A percentile compares a stretch with the other conserved stretches of the same genome.
These are phyloP conservation scores for Heritiera littoralis DNA, from an alignment of 345 rosid genomes.

Conservation along the genomic window DNA sequence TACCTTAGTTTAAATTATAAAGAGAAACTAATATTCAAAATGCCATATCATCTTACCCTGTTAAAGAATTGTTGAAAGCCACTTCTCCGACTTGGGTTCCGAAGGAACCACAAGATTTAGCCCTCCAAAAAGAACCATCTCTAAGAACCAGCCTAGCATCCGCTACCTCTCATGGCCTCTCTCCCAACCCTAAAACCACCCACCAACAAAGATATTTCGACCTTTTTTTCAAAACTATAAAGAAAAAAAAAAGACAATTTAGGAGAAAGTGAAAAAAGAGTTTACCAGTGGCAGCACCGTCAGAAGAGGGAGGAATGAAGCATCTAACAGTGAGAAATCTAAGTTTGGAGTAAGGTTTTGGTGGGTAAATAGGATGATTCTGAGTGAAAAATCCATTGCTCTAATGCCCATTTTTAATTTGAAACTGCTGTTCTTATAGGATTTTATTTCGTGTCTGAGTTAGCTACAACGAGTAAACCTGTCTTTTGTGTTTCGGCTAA, in stretches of 20 bases:
- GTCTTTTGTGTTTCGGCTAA: too few species aligned
- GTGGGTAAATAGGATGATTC: not conserved
- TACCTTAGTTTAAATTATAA: not conserved
- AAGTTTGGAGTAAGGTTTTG: slow-evolving; percentile 26
- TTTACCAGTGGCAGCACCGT: slow-evolving; percentile 53
- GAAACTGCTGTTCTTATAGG: too few species aligned
- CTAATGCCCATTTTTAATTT: not conserved
- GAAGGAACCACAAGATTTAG: slow-evolving; percentile 91
- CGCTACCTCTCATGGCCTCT: slow-evolving; percentile 81
- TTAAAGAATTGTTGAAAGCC: slow-evolving; percentile 91
- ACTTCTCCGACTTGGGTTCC: slow-evolving; percentile 96
- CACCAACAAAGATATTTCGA: not conserved
- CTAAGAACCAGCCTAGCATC: slow-evolving; percentile 88
- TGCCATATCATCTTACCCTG: slow-evolving; percentile 50
- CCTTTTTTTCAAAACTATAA: not conserved
- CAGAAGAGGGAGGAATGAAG: slow-evolving; percentile 44
- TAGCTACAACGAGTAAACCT: too few species aligned
- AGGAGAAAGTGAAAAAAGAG: not conserved
- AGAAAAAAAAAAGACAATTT: not conserved
- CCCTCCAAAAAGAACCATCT: slow-evolving; percentile 92
- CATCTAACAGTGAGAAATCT: slow-evolving; percentile 52
- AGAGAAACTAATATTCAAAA: not conserved
- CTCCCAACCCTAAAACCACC: slow-evolving; percentile 45
- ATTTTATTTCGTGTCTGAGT: too few species aligned
- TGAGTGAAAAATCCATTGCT: slow-evolving; percentile 12